Conservation (phyloP, 2,329 filamentous ascomycete genomes). For the Calonectria pseudoturangicola region DNA sequence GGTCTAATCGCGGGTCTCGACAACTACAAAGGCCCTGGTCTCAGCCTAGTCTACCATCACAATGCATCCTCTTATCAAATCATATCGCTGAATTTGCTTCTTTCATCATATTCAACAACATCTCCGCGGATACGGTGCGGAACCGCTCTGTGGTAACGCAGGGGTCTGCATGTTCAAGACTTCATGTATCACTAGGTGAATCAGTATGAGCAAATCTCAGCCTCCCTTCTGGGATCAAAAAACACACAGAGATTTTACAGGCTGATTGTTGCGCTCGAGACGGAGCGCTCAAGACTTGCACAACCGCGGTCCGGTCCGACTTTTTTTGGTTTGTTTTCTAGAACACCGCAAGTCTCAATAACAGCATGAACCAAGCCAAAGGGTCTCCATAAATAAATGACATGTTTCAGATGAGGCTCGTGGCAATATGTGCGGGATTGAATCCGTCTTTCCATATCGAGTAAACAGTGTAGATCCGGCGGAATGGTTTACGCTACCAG, state of each 20-base stretch:
- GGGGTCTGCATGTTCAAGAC: conserved; percentile 15
- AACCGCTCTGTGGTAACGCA: neutral
- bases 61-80: too few species aligned
- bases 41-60: too few species aligned
- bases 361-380: neutral
- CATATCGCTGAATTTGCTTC: too few species aligned
- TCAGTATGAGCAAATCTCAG: neutral
- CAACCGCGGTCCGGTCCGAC: neutral
- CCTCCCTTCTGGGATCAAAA: neutral
- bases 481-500: neutral
- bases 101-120: too few species aligned
- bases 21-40: too few species aligned
- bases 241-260: neutral
- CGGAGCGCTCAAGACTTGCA: too few species aligned
- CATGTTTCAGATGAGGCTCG: neutral
- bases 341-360: neutral
- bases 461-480: neutral
- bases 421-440: too few species aligned
- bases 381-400: neutral
- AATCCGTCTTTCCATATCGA: neutral
- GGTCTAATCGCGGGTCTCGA: too few species aligned
- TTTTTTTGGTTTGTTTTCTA: neutral
- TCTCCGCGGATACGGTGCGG: too few species aligned
- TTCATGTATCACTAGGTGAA: neutral
- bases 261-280: neutral